A percentile compares a stretch with the other conserved stretches of the same genome.
Evolutionary conservation across 179 eudicot species (phyloP).

Genomic region (Camellia oleifera): DNA sequence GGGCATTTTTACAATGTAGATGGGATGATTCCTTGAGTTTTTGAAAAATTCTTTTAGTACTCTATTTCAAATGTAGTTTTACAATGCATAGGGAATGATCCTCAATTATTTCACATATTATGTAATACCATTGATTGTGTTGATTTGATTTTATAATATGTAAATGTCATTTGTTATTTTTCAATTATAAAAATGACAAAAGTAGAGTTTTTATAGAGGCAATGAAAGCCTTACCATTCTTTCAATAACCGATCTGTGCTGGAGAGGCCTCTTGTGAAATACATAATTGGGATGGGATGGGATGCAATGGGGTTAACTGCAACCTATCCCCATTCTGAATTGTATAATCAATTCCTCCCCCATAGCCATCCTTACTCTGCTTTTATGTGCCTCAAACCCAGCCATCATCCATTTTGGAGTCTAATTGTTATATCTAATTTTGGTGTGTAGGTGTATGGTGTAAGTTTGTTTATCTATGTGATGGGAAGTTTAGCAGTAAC

Average conservation of each 20-base stretch:
- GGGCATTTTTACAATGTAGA: too few relatives aligned
- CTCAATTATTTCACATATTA: too few relatives aligned
- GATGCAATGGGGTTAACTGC: background rate
- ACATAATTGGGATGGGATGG: background rate
- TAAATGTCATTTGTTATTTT: too few relatives aligned
- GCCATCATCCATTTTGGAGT: background rate
- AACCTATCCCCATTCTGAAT: background rate
- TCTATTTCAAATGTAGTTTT: too few relatives aligned
- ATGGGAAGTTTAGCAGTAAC: too few relatives aligned
- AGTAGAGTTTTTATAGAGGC: background rate
- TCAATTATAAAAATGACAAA: too few relatives aligned
- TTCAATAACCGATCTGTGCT: background rate
- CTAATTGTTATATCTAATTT: background rate
- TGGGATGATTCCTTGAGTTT: too few relatives aligned
- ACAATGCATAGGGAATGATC: too few relatives aligned
- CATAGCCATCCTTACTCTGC: background rate
- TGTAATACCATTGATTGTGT: too few relatives aligned
- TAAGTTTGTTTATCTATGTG: too few relatives aligned
- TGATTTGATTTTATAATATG: too few relatives aligned
- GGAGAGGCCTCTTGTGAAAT: background rate
- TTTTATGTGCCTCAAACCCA: background rate
- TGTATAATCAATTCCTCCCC: background rate
- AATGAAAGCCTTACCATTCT: background rate
- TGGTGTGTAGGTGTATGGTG: background rate
- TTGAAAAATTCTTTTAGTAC: too few relatives aligned